These are phyloP conservation scores for Mucor racemosus DNA, from an alignment of 371 early-diverging fungal genomes.

Conservation along the genomic window DNA sequence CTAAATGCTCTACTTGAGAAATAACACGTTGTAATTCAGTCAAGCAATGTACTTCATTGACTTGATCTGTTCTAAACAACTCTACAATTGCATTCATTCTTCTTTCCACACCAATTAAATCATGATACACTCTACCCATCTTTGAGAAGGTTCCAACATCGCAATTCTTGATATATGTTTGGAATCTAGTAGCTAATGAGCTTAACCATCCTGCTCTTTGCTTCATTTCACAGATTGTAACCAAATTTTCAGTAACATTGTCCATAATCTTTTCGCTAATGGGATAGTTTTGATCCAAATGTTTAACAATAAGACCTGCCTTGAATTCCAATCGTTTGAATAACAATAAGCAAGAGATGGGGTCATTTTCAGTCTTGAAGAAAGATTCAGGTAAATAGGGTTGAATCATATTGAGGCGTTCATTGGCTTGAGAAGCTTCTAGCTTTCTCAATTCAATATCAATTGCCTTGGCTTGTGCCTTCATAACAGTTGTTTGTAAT, in stretches of 20 bases:
- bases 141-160: constrained; percentile 70
- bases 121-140: constrained; percentile 72
- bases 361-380: constrained; percentile 79
- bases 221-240: constrained; percentile 65
- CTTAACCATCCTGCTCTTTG: constrained; percentile 73
- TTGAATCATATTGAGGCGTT: constrained; percentile 72
- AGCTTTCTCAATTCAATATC: constrained; percentile 89
- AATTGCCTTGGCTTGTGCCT: constrained; percentile 87
- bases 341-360: constrained; percentile 76
- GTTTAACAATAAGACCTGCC: constrained; percentile 74
- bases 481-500: constrained; percentile 80
- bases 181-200: constrained; percentile 70
- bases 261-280: constrained; percentile 63
- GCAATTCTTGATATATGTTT: constrained; percentile 69
- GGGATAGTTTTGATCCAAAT: constrained; percentile 74
- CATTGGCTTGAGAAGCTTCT: constrained; percentile 83
- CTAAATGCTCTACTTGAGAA: constrained; percentile 70
- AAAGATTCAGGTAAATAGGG: constrained; percentile 88
- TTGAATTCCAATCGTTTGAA: constrained; percentile 85
- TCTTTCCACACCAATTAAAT: constrained; percentile 73
- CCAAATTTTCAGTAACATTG: constrained; percentile 54
- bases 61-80: constrained; percentile 73
- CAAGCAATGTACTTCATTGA: constrained; percentile 64
- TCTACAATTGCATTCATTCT: constrained; percentile 74
- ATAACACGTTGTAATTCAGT: constrained; percentile 68